phyloP scores from a whole-genome alignment of 176 grass and related monocot genomes.

The Alloteropsis semialata region DNA sequence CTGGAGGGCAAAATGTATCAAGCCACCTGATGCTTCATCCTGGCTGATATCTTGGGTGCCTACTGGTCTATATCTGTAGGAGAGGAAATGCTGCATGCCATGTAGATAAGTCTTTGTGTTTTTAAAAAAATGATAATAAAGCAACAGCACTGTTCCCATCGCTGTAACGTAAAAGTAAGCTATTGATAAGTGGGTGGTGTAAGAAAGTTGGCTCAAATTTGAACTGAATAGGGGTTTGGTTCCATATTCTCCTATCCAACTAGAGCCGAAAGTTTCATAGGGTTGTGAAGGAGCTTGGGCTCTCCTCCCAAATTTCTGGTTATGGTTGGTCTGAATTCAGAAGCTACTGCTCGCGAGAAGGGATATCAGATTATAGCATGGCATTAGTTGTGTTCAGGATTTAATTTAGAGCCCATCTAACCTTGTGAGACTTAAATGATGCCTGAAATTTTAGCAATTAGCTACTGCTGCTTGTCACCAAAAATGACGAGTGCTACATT shows the following conservation, averaged over 20 bases:
- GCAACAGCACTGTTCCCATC: background rate
- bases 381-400: background rate
- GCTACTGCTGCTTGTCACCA: background rate
- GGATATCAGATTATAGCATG: background rate
- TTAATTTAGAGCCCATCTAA: background rate
- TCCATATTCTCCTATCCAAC: too few relatives aligned
- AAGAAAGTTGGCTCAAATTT: background rate
- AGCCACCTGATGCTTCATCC: slow-evolving; percentile 3
- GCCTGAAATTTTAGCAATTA: background rate
- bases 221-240: too few relatives aligned
- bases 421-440: background rate
- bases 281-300: too few relatives aligned
- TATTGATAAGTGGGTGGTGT: background rate
- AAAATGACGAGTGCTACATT: too few relatives aligned
- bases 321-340: background rate
- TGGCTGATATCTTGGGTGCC: background rate
- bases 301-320: background rate
- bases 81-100: background rate
- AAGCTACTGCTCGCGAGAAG: background rate
- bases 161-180: background rate
- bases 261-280: too few relatives aligned
- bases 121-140: background rate
- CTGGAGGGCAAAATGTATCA: background rate
- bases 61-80: background rate
- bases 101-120: background rate